These are phyloP conservation scores for Penicillium ochrochloron DNA, from an alignment of 495 filamentous ascomycete genomes.

Conservation along the genomic window DNA sequence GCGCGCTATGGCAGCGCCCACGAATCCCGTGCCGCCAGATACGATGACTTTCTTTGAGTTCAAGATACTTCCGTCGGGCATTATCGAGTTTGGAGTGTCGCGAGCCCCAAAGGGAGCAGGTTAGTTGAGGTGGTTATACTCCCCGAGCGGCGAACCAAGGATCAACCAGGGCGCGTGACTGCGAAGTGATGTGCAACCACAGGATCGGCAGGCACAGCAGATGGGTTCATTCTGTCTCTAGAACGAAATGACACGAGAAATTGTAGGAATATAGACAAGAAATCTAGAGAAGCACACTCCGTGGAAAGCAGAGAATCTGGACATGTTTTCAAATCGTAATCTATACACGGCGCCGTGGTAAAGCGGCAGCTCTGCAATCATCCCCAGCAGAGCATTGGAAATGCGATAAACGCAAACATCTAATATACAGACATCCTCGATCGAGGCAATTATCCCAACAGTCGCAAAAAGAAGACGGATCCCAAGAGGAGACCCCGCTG, in stretches of 20 bases:
- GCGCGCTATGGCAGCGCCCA: slow-evolving; percentile 50
- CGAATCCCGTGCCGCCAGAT: slow-evolving; percentile 59
- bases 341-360: slow-evolving; percentile 33
- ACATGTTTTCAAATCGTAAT: slow-evolving; percentile 35
- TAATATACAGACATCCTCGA: slow-evolving; percentile 47
- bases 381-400: slow-evolving; percentile 24
- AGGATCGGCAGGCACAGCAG: not conserved
- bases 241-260: not conserved
- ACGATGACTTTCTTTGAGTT: slow-evolving; percentile 48
- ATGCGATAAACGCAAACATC: slow-evolving; percentile 35
- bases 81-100: not conserved
- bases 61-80: slow-evolving; percentile 10
- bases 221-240: not conserved
- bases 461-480: slow-evolving; percentile 38
- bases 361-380: slow-evolving; percentile 24
- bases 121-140: not conserved
- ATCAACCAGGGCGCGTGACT: slow-evolving; percentile 19
- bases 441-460: slow-evolving; percentile 43
- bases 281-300: not conserved
- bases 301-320: slow-evolving; percentile 18
- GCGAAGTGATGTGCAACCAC: slow-evolving; percentile 1
- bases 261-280: not conserved
- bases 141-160: not conserved
- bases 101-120: not conserved
- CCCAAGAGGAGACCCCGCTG: slow-evolving; percentile 41